Evolutionary conservation across 495 filamentous ascomycete species (phyloP), one percentile per base, ranked within the genome.

Genomic region (Penicillium paradoxum): DNA sequence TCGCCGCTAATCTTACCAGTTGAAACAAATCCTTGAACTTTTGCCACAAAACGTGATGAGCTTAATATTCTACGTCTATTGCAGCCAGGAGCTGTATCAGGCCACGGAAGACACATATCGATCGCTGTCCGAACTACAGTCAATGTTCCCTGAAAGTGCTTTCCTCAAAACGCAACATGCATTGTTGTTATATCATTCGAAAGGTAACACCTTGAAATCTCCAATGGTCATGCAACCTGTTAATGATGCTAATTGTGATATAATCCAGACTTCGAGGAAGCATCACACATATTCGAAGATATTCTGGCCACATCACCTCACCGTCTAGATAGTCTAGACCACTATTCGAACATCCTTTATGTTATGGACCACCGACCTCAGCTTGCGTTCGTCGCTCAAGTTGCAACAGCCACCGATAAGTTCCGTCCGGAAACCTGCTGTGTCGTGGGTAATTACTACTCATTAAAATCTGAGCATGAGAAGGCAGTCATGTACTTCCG

Each of bases 401-500:
- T 95, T 13, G 93, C 92, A 46, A 89, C 87, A 6, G 81, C 82
- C 22, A 91, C 90, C 11, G 95, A 99, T 68, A 93, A 91, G 64
- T 97, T 99, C 72, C 86, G 95, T 0, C 93, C 95, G 0, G 95
- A 99, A 67, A 97, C 95, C 0, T 97, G 91, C 67, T 95, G 92
- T 49, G 90, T 97, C 0, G 86, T 99, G 10, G 95, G 95, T 1
- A 99, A 99, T 67, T 97, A 97, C 76, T 97, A 96, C 72, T 90
- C 88, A 0, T 70, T 97, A 1, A 83, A 95, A 56, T 93, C 91
- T 0, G 83, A 92, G 54, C 95, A 99, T 65, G 95, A 99, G 67
- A 99, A 99, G 63, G 95, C 95, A 0, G 90, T 97, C 19, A 88
- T 95, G 69, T 97, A 97, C 71, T 99, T 99, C 75, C 88, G 95